phyloP scores from a whole-genome alignment of 768 basidiomycete genomes.

The Dendrothele bispora region DNA sequence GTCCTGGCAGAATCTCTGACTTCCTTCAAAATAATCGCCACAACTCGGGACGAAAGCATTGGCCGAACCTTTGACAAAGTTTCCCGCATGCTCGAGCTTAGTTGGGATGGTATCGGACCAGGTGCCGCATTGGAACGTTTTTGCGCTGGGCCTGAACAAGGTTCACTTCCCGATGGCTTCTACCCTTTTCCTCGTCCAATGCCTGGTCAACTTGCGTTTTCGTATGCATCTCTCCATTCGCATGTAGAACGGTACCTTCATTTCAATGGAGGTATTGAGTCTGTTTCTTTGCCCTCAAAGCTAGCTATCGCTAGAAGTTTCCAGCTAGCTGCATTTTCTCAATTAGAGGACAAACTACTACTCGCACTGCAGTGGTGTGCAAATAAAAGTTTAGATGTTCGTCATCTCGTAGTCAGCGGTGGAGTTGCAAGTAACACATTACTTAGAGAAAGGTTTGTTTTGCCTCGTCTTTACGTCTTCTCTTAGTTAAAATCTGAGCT shows the following conservation, averaged over 20 bases:
- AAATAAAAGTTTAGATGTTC: conserved; percentile 41
- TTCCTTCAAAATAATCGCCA: conserved; percentile 69
- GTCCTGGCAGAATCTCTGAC: conserved; percentile 64
- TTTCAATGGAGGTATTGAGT: conserved; percentile 39
- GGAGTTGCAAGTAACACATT: conserved; percentile 89
- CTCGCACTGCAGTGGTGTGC: conserved; percentile 50
- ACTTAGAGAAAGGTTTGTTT: conserved; percentile 60
- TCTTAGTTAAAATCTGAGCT: not conserved
- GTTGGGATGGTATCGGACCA: conserved; percentile 62
- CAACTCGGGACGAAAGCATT: conserved; percentile 72
- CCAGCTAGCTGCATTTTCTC: conserved; percentile 67
- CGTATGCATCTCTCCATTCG: conserved; percentile 78
- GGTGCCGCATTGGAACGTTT: conserved; percentile 84
- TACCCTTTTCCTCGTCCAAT: conserved; percentile 49
- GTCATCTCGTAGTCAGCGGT: conserved; percentile 79
- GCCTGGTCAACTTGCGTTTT: conserved; percentile 63
- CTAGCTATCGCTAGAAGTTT: conserved; percentile 67
- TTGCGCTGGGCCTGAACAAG: conserved; percentile 37
- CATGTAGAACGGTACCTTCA: conserved; percentile 60
- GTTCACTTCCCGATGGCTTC: conserved; percentile 26
- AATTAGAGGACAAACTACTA: conserved; percentile 73
- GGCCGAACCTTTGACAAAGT: conserved; percentile 86
- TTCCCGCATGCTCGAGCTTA: conserved; percentile 65
- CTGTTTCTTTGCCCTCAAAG: conserved; percentile 36
- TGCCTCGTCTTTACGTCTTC: not conserved